phyloP scores from a whole-genome alignment of 768 basidiomycete species.

The Mycena alexandri region DNA sequence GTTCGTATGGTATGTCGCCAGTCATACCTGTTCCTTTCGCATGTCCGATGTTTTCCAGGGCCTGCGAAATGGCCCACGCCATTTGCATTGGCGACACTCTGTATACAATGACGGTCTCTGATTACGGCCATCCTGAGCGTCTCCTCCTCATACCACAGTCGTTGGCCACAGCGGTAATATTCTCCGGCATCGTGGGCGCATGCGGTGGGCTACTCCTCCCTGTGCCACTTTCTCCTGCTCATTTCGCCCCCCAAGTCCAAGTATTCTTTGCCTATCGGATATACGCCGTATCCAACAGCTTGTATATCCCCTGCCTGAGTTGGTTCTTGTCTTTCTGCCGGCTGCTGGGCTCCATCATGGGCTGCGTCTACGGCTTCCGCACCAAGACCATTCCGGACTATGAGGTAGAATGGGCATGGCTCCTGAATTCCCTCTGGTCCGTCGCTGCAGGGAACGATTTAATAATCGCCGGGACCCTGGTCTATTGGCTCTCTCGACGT shows the following conservation, averaged over 20 bases:
- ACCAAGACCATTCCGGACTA: constrained; percentile 14
- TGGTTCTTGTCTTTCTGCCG: constrained; percentile 16
- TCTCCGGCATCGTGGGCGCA: constrained; percentile 20
- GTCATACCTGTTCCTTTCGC: neutral
- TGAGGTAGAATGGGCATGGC: constrained; percentile 10
- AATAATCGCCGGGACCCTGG: constrained; percentile 14
- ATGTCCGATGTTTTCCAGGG: neutral
- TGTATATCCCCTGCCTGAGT: constrained; percentile 23
- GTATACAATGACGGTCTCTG: constrained; percentile 17
- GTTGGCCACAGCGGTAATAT: constrained; percentile 6
- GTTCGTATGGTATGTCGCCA: constrained; percentile 9
- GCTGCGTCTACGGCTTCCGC: constrained; percentile 6
- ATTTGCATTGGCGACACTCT: constrained; percentile 10
- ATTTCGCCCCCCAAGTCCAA: neutral
- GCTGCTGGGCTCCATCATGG: constrained; percentile 14
- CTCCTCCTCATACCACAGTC: constrained; percentile 16
- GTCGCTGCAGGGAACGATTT: constrained; percentile 20
- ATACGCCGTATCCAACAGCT: constrained; percentile 14
- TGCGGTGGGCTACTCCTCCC: neutral
- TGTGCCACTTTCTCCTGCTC: neutral
- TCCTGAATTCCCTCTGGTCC: constrained; percentile 22
- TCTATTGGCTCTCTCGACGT: constrained; percentile 11
- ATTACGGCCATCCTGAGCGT: constrained; percentile 10
- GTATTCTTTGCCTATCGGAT: constrained; percentile 18
- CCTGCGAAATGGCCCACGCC: constrained; percentile 15